These are phyloP conservation scores for Daldinia caldariorum DNA, from an alignment of 495 filamentous ascomycete genomes.

Conservation along the genomic window DNA sequence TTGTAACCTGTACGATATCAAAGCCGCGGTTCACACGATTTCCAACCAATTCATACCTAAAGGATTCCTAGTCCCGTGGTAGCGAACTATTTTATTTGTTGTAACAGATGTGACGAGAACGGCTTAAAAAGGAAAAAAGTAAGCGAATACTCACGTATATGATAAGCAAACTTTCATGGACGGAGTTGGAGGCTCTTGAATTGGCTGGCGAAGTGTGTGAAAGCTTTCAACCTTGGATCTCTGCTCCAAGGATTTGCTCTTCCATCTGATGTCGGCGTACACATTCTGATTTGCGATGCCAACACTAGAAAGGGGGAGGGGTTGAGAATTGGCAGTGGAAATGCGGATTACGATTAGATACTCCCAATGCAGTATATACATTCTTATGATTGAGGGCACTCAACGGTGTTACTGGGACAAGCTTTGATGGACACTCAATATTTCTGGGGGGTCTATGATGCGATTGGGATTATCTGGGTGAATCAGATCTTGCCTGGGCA, in stretches of 20 bases:
- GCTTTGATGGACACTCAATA: conserved; percentile 4
- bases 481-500: neutral
- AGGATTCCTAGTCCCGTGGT: conserved; percentile 25
- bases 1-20: conserved; percentile 39
- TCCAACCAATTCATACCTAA: conserved; percentile 26
- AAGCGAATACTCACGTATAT: conserved; percentile 42
- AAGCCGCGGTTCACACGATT: conserved; percentile 26
- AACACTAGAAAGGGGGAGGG: conserved; percentile 34
- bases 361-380: conserved; percentile 46
- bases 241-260: conserved; percentile 33
- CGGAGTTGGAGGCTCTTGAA: conserved; percentile 45
- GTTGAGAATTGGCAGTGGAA: conserved; percentile 25
- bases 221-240: conserved; percentile 36
- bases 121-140: conserved; percentile 36
- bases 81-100: conserved; percentile 41
- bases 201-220: conserved; percentile 30
- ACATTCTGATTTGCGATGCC: conserved; percentile 38
- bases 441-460: conserved; percentile 5
- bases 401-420: conserved; percentile 8
- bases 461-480: conserved; percentile 3
- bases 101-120: conserved; percentile 42
- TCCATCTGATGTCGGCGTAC: conserved; percentile 38
- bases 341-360: conserved; percentile 48
- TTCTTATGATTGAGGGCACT: conserved; percentile 23
- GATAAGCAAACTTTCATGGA: conserved; percentile 45